These are phyloP conservation scores for Lepidium campestre DNA, from an alignment of 441 rosid genomes.

Conservation along the genomic window DNA sequence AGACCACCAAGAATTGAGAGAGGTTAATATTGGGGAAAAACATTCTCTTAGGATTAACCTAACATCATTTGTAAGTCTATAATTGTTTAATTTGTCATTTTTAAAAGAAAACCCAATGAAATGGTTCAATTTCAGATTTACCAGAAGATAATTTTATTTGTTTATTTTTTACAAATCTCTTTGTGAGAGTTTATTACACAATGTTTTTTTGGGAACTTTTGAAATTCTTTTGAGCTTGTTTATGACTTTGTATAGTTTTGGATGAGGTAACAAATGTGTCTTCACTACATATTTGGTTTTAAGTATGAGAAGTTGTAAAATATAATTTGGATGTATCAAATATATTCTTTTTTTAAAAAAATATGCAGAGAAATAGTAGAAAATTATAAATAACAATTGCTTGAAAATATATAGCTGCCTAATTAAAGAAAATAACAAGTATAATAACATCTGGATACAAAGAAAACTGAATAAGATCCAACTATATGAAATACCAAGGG, in stretches of 20 bases:
- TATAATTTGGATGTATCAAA: too few relatives aligned
- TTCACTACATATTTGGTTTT: too few relatives aligned
- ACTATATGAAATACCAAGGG: too few relatives aligned
- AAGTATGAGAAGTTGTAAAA: too few relatives aligned
- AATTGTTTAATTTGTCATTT: not conserved
- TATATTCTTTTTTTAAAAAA: too few relatives aligned
- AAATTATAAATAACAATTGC: too few relatives aligned
- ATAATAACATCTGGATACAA: too few relatives aligned
- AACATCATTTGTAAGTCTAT: constrained; percentile 19
- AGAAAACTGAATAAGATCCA: too few relatives aligned
- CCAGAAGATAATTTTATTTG: constrained; percentile 10
- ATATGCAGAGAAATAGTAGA: too few relatives aligned
- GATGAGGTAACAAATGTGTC: not conserved
- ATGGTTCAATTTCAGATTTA: constrained; percentile 9
- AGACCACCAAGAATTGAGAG: constrained; percentile 27
- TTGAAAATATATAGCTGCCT: too few relatives aligned
- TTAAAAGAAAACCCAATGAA: not conserved
- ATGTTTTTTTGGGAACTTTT: not conserved
- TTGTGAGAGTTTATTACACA: not conserved
- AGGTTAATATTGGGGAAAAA: constrained; percentile 1
- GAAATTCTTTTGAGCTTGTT: not conserved
- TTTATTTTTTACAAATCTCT: not conserved
- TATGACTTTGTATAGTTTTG: not conserved
- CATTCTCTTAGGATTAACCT: not conserved
- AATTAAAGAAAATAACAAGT: too few relatives aligned